phyloP scores from a whole-genome alignment of 179 eudicot species.

The Pouteria campechiana region DNA sequence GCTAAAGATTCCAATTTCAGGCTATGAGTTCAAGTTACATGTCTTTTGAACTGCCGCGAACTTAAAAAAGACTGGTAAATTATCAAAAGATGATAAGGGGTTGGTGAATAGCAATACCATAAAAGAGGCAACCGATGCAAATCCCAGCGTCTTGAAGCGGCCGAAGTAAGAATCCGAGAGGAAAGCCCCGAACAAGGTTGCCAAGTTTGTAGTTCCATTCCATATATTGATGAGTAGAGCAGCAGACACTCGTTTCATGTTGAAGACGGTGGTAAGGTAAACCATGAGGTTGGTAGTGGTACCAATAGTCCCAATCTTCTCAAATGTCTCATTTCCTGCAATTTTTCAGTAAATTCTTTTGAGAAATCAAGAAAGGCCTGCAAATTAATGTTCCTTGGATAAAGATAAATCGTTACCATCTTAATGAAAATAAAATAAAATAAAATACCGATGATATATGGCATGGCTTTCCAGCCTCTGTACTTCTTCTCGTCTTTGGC shows the following conservation, averaged over 20 bases:
- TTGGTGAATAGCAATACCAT: constrained; percentile 21
- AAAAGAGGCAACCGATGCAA: constrained; percentile 40
- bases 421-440: too few species aligned
- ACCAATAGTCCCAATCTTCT: constrained; percentile 66
- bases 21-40: too few species aligned
- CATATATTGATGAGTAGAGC: constrained; percentile 40
- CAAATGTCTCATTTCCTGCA: constrained; percentile 64
- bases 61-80: background rate
- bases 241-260: constrained; percentile 39
- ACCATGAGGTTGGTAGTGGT: constrained; percentile 45
- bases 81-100: background rate
- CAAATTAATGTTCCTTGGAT: too few species aligned
- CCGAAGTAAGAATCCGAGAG: constrained; percentile 55
- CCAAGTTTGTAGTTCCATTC: constrained; percentile 59
- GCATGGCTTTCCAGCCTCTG: constrained; percentile 31
- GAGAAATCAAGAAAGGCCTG: too few species aligned
- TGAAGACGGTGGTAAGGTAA: constrained; percentile 52
- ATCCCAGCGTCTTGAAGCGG: constrained; percentile 52
- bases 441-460: constrained; percentile 26
- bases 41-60: too few species aligned
- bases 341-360: too few species aligned
- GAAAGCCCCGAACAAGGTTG: constrained; percentile 48
- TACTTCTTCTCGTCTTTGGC: constrained; percentile 11
- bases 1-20: too few species aligned
- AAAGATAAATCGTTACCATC: too few species aligned